These are phyloP conservation scores for Diaporthe sp. DNA, from an alignment of 2,329 filamentous ascomycete genomes.

Conservation along the genomic window DNA sequence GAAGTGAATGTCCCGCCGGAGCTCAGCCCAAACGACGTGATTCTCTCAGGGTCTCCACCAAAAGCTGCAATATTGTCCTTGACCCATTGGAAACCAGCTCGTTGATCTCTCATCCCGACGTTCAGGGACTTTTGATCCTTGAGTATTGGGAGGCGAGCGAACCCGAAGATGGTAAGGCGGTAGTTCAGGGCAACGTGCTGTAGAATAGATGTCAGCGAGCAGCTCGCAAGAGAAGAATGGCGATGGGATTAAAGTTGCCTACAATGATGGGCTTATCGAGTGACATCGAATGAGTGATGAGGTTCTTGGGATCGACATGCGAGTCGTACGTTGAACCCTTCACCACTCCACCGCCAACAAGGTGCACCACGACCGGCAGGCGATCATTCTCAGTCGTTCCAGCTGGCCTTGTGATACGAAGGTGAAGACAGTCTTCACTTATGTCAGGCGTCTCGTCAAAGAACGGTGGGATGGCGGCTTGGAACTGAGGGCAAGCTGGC, in stretches of 20 bases:
- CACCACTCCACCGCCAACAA: slow-evolving; percentile 46
- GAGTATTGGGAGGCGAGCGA: slow-evolving; percentile 45
- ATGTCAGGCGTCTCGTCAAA: slow-evolving; percentile 44
- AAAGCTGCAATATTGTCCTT: slow-evolving; percentile 48
- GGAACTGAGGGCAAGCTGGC: slow-evolving; percentile 47
- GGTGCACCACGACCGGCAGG: slow-evolving; percentile 47
- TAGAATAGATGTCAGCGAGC: background rate
- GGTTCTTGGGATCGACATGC: slow-evolving; percentile 45
- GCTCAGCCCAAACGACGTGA: slow-evolving; percentile 45
- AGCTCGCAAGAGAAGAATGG: background rate
- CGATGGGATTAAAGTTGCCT: background rate
- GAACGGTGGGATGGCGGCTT: slow-evolving; percentile 45
- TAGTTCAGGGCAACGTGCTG: slow-evolving; percentile 44
- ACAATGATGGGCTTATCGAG: slow-evolving; percentile 46
- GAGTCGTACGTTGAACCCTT: slow-evolving; percentile 47
- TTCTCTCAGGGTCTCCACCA: slow-evolving; percentile 46
- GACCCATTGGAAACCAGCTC: slow-evolving; percentile 47
- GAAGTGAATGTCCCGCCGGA: slow-evolving; percentile 45
- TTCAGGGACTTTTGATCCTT: slow-evolving; percentile 48
- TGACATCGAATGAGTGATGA: slow-evolving; percentile 41
- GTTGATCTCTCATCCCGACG: slow-evolving; percentile 47
- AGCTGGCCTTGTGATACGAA: slow-evolving; percentile 46
- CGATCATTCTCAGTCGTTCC: slow-evolving; percentile 41
- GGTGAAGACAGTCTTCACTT: slow-evolving; percentile 48
- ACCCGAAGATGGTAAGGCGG: slow-evolving; percentile 50